phyloP scores from a whole-genome alignment of 2,329 filamentous ascomycete genomes.

The Cyphellophora europaea region DNA sequence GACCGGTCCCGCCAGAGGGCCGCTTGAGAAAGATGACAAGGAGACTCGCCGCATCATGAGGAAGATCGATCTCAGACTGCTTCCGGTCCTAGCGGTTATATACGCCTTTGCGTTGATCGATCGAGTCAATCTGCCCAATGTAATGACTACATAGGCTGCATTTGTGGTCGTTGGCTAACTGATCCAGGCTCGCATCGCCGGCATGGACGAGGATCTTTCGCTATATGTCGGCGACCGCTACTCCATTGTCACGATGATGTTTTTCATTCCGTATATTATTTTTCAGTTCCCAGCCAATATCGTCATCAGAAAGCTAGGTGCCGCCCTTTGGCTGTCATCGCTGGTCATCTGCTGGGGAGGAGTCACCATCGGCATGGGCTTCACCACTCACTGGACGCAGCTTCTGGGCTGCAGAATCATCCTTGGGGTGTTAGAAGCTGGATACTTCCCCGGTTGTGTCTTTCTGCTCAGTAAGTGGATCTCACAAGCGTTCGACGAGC shows the following conservation, averaged over 20 bases:
- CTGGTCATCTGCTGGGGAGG: slow-evolving; percentile 6
- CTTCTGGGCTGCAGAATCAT: slow-evolving; percentile 20
- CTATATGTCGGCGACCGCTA: slow-evolving; percentile 20
- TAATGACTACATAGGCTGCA: too few species aligned
- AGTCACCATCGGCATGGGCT: slow-evolving; percentile 27
- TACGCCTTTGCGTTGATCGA: slow-evolving; percentile 31
- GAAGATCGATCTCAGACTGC: slow-evolving; percentile 31
- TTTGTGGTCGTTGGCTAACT: too few species aligned
- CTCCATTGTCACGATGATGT: slow-evolving; percentile 21
- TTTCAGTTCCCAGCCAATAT: slow-evolving; percentile 35
- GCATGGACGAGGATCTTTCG: slow-evolving; percentile 21
- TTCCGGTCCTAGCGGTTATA: slow-evolving; percentile 30
- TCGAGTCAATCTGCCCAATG: slow-evolving; percentile 23
- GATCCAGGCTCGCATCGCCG: slow-evolving; percentile 21
- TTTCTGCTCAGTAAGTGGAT: slow-evolving; percentile 45
- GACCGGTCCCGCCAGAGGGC: neutral
- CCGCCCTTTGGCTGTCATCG: slow-evolving; percentile 2
- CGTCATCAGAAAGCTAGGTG: slow-evolving; percentile 25
- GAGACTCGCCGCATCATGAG: slow-evolving; percentile 22
- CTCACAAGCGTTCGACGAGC: too few species aligned
- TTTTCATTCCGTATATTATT: slow-evolving; percentile 20
- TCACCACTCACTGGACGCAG: slow-evolving; percentile 19
- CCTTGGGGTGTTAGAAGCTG: slow-evolving; percentile 23
- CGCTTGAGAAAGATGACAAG: slow-evolving; percentile 6
- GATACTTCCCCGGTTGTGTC: slow-evolving; percentile 40